Evolutionary conservation across 1,284 basidiomycete genomes (phyloP).

Genomic region (Boletellus dicymbophilus): DNA sequence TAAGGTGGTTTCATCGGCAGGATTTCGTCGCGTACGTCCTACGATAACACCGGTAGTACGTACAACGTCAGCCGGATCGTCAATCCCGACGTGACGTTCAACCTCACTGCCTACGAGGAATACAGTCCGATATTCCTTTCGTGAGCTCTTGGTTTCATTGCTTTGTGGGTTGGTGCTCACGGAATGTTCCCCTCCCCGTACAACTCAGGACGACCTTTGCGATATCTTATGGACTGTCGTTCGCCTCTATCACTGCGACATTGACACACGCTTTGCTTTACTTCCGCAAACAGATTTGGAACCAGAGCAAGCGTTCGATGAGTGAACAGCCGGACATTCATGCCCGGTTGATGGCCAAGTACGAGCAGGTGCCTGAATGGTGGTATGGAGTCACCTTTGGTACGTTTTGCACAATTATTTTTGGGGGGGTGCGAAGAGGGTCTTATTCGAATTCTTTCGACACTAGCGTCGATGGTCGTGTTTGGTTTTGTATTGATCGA

Average conservation of each 20-base stretch:
- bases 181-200: slow-evolving; percentile 1
- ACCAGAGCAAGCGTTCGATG: slow-evolving; percentile 47
- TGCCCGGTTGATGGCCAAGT: slow-evolving; percentile 64
- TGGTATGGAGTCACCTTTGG: too few species aligned
- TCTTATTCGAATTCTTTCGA: too few species aligned
- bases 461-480: too few species aligned
- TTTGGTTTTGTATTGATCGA: slow-evolving; percentile 62
- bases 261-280: slow-evolving; percentile 68
- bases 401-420: too few species aligned
- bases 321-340: slow-evolving; percentile 71
- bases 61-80: slow-evolving; percentile 68
- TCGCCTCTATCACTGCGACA: slow-evolving; percentile 66
- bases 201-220: slow-evolving; percentile 48
- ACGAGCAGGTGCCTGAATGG: too few species aligned
- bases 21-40: slow-evolving; percentile 34
- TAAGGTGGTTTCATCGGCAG: too few species aligned
- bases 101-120: slow-evolving; percentile 52
- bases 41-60: slow-evolving; percentile 46
- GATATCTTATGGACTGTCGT: slow-evolving; percentile 54
- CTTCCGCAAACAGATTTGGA: slow-evolving; percentile 63
- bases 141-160: slow-evolving; percentile 16
- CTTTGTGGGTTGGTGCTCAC: too few species aligned
- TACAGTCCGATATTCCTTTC: slow-evolving; percentile 77
- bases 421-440: too few species aligned
- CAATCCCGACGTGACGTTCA: slow-evolving; percentile 47